A percentile compares a stretch with the other conserved stretches of the same genome.
Evolutionary conservation across 352 stramenopile genomes (phyloP).

Genomic region (Pythium angustatum): DNA sequence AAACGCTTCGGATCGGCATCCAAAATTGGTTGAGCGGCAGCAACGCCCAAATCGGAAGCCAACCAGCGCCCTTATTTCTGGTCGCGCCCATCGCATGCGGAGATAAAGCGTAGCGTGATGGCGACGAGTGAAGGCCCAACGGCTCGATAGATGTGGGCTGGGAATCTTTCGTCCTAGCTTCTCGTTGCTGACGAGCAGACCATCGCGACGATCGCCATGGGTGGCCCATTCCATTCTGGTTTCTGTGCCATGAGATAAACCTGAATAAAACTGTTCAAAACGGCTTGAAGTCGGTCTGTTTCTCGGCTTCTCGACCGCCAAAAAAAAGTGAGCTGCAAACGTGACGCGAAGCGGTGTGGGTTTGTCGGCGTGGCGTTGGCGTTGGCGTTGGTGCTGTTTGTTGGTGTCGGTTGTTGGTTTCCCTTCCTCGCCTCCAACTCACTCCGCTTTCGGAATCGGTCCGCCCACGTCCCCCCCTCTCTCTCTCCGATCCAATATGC

Average conservation of each 20-base stretch:
- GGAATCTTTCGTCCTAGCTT: too few species aligned
- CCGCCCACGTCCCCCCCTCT: slow-evolving; percentile 3
- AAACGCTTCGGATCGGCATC: slow-evolving; percentile 8
- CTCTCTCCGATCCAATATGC: slow-evolving; percentile 31
- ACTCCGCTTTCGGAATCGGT: slow-evolving; percentile 25
- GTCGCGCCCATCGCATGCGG: not conserved
- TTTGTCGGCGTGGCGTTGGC: too few species aligned
- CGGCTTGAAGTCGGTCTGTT: slow-evolving; percentile 11
- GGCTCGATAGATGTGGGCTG: too few species aligned
- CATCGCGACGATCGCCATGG: not conserved
- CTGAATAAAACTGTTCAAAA: slow-evolving; percentile 22
- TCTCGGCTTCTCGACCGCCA: slow-evolving; percentile 16
- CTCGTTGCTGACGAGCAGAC: not conserved
- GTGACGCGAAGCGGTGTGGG: slow-evolving; percentile 26
- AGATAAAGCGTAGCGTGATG: too few species aligned
- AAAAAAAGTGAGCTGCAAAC: slow-evolving; percentile 20
- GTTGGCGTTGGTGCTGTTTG: not conserved
- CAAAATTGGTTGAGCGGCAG: not conserved
- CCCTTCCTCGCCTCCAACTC: not conserved
- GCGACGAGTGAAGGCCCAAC: too few species aligned
- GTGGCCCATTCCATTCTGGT: slow-evolving; percentile 6
- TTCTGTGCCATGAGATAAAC: too few species aligned
- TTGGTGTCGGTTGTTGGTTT: slow-evolving; percentile 14
- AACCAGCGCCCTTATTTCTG: slow-evolving; percentile 2
- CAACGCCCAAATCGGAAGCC: not conserved